Percentiles rank a stretch among this genome's conserved stretches.
Conservation (phyloP, 2,329 filamentous ascomycete species). For the Lecanicillium sp. region DNA sequence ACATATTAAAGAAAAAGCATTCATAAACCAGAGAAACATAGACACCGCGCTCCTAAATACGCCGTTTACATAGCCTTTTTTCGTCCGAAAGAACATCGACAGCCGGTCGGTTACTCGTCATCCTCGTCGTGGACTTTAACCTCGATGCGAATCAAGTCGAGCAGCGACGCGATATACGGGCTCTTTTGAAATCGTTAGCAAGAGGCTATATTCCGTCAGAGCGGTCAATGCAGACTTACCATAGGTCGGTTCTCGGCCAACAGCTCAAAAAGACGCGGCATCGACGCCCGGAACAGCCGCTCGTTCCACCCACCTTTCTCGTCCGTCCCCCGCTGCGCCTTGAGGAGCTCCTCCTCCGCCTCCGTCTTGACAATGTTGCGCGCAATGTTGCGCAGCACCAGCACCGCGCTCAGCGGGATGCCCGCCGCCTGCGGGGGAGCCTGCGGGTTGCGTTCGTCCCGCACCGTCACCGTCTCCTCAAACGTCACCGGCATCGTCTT, state of each 20-base stretch:
- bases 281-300: slow-evolving; percentile 58
- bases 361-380: slow-evolving; percentile 58
- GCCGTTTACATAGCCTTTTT: neutral
- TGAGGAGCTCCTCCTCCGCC: slow-evolving; percentile 48
- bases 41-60: slow-evolving; percentile 5
- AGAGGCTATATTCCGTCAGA: slow-evolving; percentile 14
- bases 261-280: slow-evolving; percentile 60
- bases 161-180: slow-evolving; percentile 34
- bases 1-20: neutral
- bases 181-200: slow-evolving; percentile 23
- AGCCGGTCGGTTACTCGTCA: neutral
- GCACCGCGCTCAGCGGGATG: slow-evolving; percentile 69
- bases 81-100: neutral
- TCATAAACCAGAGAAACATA: neutral
- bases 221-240: slow-evolving; percentile 33
- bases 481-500: slow-evolving; percentile 49
- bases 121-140: slow-evolving; percentile 21
- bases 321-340: slow-evolving; percentile 37
- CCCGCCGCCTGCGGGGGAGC: slow-evolving; percentile 61
- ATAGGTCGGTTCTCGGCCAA: slow-evolving; percentile 62
- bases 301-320: slow-evolving; percentile 59
- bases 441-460: slow-evolving; percentile 54
- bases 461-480: slow-evolving; percentile 50
- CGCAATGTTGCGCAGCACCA: slow-evolving; percentile 75
- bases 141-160: slow-evolving; percentile 31